Evolutionary conservation across 2,329 filamentous ascomycete genomes (phyloP), one percentile per base, ranked within the genome.

Genomic region (Fusarium gaditjirri): DNA sequence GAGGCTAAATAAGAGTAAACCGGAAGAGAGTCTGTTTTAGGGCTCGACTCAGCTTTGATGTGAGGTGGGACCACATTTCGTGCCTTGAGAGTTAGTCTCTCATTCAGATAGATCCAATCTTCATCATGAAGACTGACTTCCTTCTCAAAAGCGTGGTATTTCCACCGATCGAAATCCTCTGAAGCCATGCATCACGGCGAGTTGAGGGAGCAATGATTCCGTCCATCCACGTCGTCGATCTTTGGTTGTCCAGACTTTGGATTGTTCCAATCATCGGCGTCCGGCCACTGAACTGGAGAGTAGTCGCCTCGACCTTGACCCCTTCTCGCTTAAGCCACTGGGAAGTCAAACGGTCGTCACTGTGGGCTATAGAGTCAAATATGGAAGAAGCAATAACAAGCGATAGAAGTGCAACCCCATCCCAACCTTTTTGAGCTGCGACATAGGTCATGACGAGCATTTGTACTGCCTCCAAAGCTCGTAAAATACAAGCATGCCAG

Each of bases 1-100:
- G 21, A 14, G 12, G 5, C n/a, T 12, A 0, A 8, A n/a, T 14
- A 8, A 41, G 4, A n/a, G 12, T n/a, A 8, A 8, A 5, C 7
- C 1, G 38, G 5, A 8, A n/a, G 8, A 23, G 5, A 10, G 6
- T 6, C 16, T 13, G 4, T 5, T 1, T 27, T 19, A 27, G 11
- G 7, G 16, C 42, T 44, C 6, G 11, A 19, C 23, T 44, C 42
- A 19, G 42, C 42, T 19, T 13, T 27, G 23, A 44, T 27, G 25
- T 44, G 23, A 0, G 42, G 42, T 27, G 42, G 23, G 6, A 44
- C 27, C 42, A 44, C 19, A 19, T 25, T 6, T 27, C 11, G 23
- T 12, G 42, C 42, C 23, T 17, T 23, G 3, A 19, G 1, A 19
- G 17, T 44, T 0, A 44, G 23, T 4, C 23, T 44, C 23, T 44